Evolutionary conservation across 495 filamentous ascomycete species (phyloP).

Genomic region (Lepraria neglecta): DNA sequence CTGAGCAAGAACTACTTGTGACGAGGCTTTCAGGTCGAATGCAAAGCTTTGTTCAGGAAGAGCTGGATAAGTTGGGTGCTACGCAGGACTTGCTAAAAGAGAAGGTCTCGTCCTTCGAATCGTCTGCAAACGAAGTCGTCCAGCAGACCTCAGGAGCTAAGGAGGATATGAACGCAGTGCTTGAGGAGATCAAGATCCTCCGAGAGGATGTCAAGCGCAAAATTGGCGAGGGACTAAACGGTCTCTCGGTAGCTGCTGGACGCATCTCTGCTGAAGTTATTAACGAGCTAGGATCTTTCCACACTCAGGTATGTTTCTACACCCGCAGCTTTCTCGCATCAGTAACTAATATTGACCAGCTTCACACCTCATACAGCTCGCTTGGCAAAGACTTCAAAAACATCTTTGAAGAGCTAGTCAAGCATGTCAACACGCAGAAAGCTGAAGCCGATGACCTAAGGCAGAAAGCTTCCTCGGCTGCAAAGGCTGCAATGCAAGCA

Average conservation of each 20-base stretch:
- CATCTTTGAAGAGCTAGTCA: constrained; percentile 73
- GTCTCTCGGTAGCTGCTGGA: constrained; percentile 77
- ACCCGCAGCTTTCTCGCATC: not conserved
- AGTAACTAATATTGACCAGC: constrained; percentile 33
- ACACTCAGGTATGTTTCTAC: constrained; percentile 52
- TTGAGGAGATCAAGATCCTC: constrained; percentile 85
- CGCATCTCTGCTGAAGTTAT: constrained; percentile 88
- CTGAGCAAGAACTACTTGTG: constrained; percentile 64
- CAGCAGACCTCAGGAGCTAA: constrained; percentile 63
- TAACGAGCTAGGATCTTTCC: constrained; percentile 73
- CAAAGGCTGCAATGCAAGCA: constrained; percentile 55
- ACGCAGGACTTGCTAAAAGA: constrained; percentile 62
- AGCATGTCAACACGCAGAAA: constrained; percentile 69
- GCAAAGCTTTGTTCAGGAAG: constrained; percentile 62
- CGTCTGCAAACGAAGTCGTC: constrained; percentile 59
- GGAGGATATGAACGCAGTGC: constrained; percentile 80
- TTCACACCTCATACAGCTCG: constrained; percentile 80
- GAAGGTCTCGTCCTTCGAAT: constrained; percentile 58
- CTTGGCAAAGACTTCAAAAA: constrained; percentile 82
- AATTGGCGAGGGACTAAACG: constrained; percentile 78
- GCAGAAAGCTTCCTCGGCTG: constrained; percentile 61
- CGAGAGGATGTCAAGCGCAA: constrained; percentile 79
- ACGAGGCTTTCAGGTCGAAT: constrained; percentile 60
- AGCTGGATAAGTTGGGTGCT: constrained; percentile 59
- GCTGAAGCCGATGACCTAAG: constrained; percentile 66